Evolutionary conservation across 108 stramenopile species (phyloP), one percentile per base, ranked within the genome.

Genomic region (Skeletonema potamos): DNA sequence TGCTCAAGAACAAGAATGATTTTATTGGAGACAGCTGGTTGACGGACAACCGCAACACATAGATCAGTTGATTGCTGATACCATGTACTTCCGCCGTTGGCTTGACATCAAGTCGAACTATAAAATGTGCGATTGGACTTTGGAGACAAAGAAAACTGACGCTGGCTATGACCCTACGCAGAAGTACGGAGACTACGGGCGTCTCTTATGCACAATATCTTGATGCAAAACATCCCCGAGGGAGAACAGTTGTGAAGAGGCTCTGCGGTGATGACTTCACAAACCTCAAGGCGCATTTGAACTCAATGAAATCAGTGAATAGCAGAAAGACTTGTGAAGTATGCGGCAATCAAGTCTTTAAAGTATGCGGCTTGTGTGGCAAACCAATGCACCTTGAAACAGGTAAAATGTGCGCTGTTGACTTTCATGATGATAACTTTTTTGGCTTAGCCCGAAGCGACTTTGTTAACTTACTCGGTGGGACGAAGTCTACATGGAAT

Each of bases 81-180:
- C 44, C 10, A 44, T 44, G 44, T 44, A 44, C 44, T 44, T 44
- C 12, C 44, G 44, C 3, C 44, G 44, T 44, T 44, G 44, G 44
- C 10, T 44, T 12, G 44, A 44, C 44, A 44, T 44, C 44, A 44
- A 44, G n/a, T 12, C 10, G 4, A 44, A 44, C 44, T 44, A n/a
- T 3, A 44, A 44, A 44, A 12, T 44, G 15, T 44, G 44, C 17
- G 44, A 44, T 12, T 44, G 15, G 17, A 44, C 17, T 12, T n/a
- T n/a, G n/a, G 44, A 44, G 58, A 33, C 15, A 4, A 18, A 8
- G n/a, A 9, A 11, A 5, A 11, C 7, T 12, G n/a, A 44, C 12
- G 15, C 44, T 20, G 17, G 15, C 27, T 69, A 59, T 15, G 30
- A 69, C 30, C 68, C 58, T 12, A 56, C 68, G 27, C 58, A 59